Conservation (phyloP, 2,329 filamentous ascomycete genomes). For the Kalmusia sp. region DNA sequence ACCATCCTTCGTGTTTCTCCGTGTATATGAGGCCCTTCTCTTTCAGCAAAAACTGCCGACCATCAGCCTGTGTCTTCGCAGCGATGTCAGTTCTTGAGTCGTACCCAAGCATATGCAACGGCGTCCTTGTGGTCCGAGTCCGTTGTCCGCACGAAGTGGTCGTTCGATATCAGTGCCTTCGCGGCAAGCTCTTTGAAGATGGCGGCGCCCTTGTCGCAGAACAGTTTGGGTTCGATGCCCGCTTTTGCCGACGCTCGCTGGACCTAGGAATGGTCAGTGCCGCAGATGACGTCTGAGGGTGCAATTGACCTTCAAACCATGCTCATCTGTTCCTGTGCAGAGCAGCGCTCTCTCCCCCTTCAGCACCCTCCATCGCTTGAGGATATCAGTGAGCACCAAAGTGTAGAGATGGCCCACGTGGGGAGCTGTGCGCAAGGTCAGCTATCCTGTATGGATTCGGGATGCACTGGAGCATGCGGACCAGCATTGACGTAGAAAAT, state of each 20-base stretch:
- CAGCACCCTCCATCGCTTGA: slow-evolving; percentile 89
- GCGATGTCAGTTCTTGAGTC: slow-evolving; percentile 1
- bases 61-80: slow-evolving; percentile 27
- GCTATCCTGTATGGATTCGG: background rate
- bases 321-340: slow-evolving; percentile 93
- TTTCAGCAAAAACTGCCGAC: slow-evolving; percentile 67
- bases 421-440: slow-evolving; percentile 65
- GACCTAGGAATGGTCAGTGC: slow-evolving; percentile 60
- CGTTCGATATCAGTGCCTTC: slow-evolving; percentile 73
- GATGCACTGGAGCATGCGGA: slow-evolving; percentile 50
- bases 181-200: slow-evolving; percentile 79
- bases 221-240: slow-evolving; percentile 76
- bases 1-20: slow-evolving; percentile 91
- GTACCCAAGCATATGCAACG: slow-evolving; percentile 86
- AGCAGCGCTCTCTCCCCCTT: slow-evolving; percentile 75
- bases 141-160: slow-evolving; percentile 93
- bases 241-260: slow-evolving; percentile 82
- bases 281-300: slow-evolving; percentile 3
- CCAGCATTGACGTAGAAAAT: slow-evolving; percentile 99
- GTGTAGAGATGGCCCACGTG: slow-evolving; percentile 95
- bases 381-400: slow-evolving; percentile 86
- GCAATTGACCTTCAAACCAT: slow-evolving; percentile 79
- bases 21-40: slow-evolving; percentile 82
- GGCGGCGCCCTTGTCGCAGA: slow-evolving; percentile 84
- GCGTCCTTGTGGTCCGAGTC: slow-evolving; percentile 81